Evolutionary conservation across 1,284 basidiomycete species (phyloP), one percentile per base, ranked within the genome.

Genomic region (Mrakiaceae sp.): DNA sequence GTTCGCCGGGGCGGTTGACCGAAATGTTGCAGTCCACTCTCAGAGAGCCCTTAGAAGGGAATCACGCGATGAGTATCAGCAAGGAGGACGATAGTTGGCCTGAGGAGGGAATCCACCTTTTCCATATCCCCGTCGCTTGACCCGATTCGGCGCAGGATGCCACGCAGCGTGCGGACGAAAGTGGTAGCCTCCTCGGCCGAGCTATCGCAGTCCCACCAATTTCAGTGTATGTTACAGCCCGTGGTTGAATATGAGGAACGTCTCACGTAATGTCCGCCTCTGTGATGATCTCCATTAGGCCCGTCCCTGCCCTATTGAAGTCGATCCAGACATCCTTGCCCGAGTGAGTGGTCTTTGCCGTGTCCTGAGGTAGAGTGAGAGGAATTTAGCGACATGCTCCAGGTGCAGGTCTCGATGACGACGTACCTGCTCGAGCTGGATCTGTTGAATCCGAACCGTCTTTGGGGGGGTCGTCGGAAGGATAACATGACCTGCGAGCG

Each of bases 81-180:
- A 12, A 49, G 10, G 39, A 42, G n/a, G 50, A 3, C 5, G 51
- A 6, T 12, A 51, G 27, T 43, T 66, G 40, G 64, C 11, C 12
- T 3, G 11, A 58, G 14, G 52, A 49, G 11, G 11, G 9, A 40
- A 69, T 75, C 8, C 53, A 90, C 93, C 75, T 93, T 86, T 71
- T 99, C 95, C 96, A 98, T 98, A 73, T 96, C 96, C 0, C 91
- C 94, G 73, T 96, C 91, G 60, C 90, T 92, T 0, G 90, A 86
- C 0, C 90, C 92, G 4, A 96, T 81, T 8, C 88, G 81, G 6
- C 94, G 83, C 12, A 98, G 78, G 16, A 96, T 73, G 1, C 85
- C 82, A 72, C 96, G 94, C 2, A 99, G 78, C 47, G 87, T 83
- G 47, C 86, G 82, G 0, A 98, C 88, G 75, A 97, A 99, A 4